Base-by-base conservation (phyloP, 176 grass and related monocot species). In the Carex scoparia region DNA sequence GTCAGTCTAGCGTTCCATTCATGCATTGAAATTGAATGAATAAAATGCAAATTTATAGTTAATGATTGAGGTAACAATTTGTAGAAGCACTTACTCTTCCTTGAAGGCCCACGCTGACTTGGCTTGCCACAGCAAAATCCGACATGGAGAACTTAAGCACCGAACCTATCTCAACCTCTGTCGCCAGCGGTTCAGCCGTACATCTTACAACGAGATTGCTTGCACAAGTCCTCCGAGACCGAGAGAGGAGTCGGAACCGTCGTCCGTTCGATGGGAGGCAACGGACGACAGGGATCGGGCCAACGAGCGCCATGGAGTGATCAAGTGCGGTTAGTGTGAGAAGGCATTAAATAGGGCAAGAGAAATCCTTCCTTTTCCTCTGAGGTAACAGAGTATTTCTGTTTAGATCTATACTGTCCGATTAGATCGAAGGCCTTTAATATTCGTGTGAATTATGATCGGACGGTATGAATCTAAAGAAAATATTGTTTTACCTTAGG, bases 51-150 rank as follows among this genome's bases (percentile, higher is more conserved):
- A 27, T 80, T 73, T n/a, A 65, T 28, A 59, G 74, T 63, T 75
- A 86, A 32, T 1, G 31, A 65, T 65, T 19, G 61, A 63, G 7
- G 61, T 28, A 46, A 72, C 19, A 53, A 77, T 56, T 30, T 4
- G 1, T 56, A 31, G 48, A 77, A 56, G 30, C 44, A 84, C 91
- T 57, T 54, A 92, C 95, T 92, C 93, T 90, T 64, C 91, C 95
- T 53, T 98, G 95, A 89, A 98, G 95, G 16, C 95, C 93, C 54
- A 98, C 86, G 80, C 93, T 95, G 73, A 98, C 93, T 70, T 88
- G 88, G 85, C 88, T 91, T 14, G 91, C 89, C 37, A 98, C 81
- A 6, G 83, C 84, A 84, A 98, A 95, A 86, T 95, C 88, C 18
- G 78, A 86, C 91, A 95, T 92, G 38, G 70, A 79, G 85, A 98